Base-by-base conservation (phyloP, 2,329 filamentous ascomycete genomes). In the Ceratocystis ficicola region DNA sequence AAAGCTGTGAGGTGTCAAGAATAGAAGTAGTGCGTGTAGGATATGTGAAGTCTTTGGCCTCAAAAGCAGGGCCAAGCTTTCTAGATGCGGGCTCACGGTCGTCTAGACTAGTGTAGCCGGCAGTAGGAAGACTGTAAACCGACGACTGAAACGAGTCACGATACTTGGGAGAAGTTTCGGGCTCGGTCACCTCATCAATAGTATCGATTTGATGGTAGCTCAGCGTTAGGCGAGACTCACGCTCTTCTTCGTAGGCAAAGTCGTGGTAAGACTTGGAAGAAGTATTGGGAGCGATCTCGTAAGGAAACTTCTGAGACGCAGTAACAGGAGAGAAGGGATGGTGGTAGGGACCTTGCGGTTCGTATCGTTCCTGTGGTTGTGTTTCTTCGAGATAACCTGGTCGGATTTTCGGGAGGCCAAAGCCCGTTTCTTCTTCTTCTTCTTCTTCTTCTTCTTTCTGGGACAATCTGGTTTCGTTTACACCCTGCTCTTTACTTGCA, bases 131-230 rank as follows among this genome's bases (percentile, higher is more conserved):
- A 48, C 66, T 67, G n/a, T 68, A 69, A 28, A 65, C 63, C 15
- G 68, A 67, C n/a, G 64, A 66, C 46, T 68, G 67, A 44, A 66
- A 66, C 22, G 68, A 68, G 41, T 67, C 63, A 30, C 66, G 65
- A 60, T 68, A 65, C n/a, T 69, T 66, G 55, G 67, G 67, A n/a
- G 66, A 66, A 20, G 64, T 64, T 30, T 65, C 63, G 25, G 68
- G 63, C 28, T 68, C 64, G 15, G 64, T 64, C 7, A 63, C 52
- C 36, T 68, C 67, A 65, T 69, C 65, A 61, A 66, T 67, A 6
- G 68, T 67, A 44, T 69, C 66, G 61, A 67, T 63, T 50, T 66
- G 57, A 62, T 67, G 55, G 62, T 68, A 68, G 44, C 52, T 65
- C 28, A 65, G 62, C 25, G 55, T 20, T 50, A 65, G 62, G 55